Base-by-base conservation (phyloP, 495 filamentous ascomycete genomes). In the Aspergillus bridgeri region DNA sequence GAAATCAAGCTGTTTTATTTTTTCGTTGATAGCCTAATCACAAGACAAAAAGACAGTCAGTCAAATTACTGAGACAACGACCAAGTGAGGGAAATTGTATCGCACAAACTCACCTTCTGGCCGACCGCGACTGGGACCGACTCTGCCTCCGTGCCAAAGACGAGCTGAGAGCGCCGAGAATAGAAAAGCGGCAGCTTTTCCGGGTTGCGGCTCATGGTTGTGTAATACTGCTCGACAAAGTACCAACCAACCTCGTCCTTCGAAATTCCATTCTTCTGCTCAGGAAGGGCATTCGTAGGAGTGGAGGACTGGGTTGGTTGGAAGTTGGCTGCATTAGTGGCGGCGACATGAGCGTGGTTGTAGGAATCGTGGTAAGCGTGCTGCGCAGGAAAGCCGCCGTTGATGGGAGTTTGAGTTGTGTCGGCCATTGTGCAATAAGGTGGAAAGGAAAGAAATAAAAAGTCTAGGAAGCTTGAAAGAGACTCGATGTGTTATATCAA, bases 141-240 rank as follows among this genome's bases (percentile, higher is more conserved):
- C 69, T 96, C 91, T 51, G 92, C 89, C 74, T 98, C 94, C 49
- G 85, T 85, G 23, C 90, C 90, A 64, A 86, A 89, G 48, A 92
- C 87, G 63, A 92, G 86, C 69, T 92, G 90, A 29, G 90, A 92
- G 20, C 77, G 84, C 68, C 90, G 91, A 61, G 86, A 83, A 74
- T 95, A 93, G 79, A 91, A 95, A 22, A 93, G 78, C 67, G 91
- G 91, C 59, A 98, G 85, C 75, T 93, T 96, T 64, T 96, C 92
- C 17, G 95, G 94, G 58, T 79, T 88, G 70, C 91, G 90, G 85
- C 91, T 96, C 65, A 98, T 81, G 60, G 90, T 98, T 60, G 91
- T 98, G 73, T 98, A 98, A 80, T 96, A 98, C 69, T 96, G 92
- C 81, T 98, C 95, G 33, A 98, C 94, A 62, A 98, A 98, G 73